These are phyloP conservation scores for Fusarium sterilihyphosum DNA, from an alignment of 2,329 filamentous ascomycete genomes.

Conservation along the genomic window DNA sequence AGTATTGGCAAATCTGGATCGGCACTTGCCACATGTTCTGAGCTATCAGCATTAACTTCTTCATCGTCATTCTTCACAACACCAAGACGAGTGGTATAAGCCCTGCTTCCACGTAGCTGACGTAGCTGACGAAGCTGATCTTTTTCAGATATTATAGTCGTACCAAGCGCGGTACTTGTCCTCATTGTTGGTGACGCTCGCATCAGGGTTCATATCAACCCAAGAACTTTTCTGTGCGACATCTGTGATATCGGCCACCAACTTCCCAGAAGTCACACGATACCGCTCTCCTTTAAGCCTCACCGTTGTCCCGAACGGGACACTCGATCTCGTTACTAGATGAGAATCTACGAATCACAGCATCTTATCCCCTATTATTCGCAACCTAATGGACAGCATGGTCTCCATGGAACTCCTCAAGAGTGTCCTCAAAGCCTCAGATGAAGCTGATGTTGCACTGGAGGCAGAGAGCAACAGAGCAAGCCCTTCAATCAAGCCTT, in stretches of 20 bases:
- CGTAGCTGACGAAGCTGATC: too few relatives aligned
- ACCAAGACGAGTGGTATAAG: not conserved
- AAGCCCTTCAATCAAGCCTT: not conserved
- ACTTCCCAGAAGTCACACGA: not conserved
- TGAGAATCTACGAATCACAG: not conserved
- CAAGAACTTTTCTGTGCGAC: accelerated
- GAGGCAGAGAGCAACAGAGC: not conserved
- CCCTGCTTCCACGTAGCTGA: accelerated
- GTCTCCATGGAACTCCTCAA: not conserved
- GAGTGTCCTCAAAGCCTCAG: not conserved
- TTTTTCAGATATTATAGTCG: not conserved
- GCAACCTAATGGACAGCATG: not conserved
- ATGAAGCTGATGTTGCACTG: not conserved
- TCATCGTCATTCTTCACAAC: not conserved
- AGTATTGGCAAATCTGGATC: accelerated
- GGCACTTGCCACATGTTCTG: not conserved
- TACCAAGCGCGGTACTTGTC: accelerated
- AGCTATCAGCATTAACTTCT: not conserved
- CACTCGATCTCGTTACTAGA: not conserved
- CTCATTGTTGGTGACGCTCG: accelerated
- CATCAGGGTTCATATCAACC: too few relatives aligned
- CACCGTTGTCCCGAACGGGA: accelerated
- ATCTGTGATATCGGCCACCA: not conserved
- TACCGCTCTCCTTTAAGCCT: not conserved
- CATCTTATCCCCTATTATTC: not conserved